phyloP scores from a whole-genome alignment of 176 grass and related monocot species.

The Zoysia japonica region DNA sequence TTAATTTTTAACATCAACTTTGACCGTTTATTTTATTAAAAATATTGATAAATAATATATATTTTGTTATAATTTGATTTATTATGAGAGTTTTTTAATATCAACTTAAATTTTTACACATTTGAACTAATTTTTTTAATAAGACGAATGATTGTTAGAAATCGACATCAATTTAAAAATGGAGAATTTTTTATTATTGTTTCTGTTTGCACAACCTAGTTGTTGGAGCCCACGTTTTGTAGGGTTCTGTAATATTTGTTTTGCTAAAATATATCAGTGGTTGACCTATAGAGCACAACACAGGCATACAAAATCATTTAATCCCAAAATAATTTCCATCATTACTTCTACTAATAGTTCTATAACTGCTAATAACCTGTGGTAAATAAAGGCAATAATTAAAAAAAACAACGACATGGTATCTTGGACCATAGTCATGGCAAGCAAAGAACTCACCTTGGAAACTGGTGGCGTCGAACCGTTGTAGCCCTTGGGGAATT shows the following conservation, averaged over 20 bases:
- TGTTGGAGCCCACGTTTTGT: neutral
- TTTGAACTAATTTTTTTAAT: too few relatives aligned
- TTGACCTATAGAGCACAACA: neutral
- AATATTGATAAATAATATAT: too few relatives aligned
- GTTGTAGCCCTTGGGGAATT: slow-evolving; percentile 45
- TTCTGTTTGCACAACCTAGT: slow-evolving; percentile 5
- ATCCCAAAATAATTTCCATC: neutral
- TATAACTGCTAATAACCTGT: neutral
- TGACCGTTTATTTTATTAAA: too few relatives aligned
- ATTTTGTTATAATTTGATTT: too few relatives aligned
- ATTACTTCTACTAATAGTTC: neutral
- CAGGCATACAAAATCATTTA: neutral
- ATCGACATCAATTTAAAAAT: too few relatives aligned
- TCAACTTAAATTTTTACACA: too few relatives aligned
- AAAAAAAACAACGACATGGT: neutral
- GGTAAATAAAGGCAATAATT: neutral
- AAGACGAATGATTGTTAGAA: too few relatives aligned
- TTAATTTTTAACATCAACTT: too few relatives aligned
- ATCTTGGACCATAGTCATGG: neutral
- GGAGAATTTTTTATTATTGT: neutral
- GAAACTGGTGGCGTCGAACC: slow-evolving; percentile 34
- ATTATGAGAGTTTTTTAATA: too few relatives aligned
- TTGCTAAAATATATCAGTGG: neutral
- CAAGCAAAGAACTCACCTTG: slow-evolving; percentile 47
- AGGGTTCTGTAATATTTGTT: neutral